phyloP scores from a whole-genome alignment of 108 stramenopile genomes.

The Stephanodiscus minutulus region DNA sequence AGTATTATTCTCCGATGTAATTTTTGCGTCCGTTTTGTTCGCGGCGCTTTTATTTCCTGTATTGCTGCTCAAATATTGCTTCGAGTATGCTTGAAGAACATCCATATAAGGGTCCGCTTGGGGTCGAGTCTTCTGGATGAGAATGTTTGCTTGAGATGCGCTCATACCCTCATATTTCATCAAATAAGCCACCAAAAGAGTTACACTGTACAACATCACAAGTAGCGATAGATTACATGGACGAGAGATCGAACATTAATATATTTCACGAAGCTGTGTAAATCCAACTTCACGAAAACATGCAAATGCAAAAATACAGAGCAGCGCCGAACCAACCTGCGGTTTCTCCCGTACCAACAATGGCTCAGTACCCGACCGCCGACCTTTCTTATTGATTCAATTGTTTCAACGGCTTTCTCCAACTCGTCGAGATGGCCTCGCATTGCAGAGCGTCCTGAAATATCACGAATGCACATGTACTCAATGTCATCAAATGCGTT shows the following conservation, averaged over 20 bases:
- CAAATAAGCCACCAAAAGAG: constrained; percentile 30
- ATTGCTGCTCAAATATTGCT: background rate
- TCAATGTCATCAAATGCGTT: constrained; percentile 25
- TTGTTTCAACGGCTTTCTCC: constrained; percentile 17
- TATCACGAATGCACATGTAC: constrained; percentile 19
- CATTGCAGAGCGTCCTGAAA: background rate
- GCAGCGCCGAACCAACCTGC: background rate
- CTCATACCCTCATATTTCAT: constrained; percentile 36
- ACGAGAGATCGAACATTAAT: background rate
- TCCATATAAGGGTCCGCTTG: constrained; percentile 29
- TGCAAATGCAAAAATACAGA: background rate
- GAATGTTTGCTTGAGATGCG: constrained; percentile 14
- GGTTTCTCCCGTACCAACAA: constrained; percentile 42
- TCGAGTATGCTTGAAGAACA: constrained; percentile 6
- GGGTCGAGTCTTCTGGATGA: constrained; percentile 19
- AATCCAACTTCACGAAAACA: too few species aligned
- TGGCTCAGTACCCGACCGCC: constrained; percentile 30
- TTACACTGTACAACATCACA: constrained; percentile 12
- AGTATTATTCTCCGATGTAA: too few species aligned
- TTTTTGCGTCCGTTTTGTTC: too few species aligned
- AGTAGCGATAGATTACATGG: background rate
- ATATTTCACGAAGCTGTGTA: too few species aligned
- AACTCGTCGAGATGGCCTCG: background rate
- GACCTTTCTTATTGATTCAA: constrained; percentile 17
- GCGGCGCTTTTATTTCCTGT: background rate